Base-by-base conservation (phyloP, 2,329 filamentous ascomycete genomes). In the Aplosporella prunicola region DNA sequence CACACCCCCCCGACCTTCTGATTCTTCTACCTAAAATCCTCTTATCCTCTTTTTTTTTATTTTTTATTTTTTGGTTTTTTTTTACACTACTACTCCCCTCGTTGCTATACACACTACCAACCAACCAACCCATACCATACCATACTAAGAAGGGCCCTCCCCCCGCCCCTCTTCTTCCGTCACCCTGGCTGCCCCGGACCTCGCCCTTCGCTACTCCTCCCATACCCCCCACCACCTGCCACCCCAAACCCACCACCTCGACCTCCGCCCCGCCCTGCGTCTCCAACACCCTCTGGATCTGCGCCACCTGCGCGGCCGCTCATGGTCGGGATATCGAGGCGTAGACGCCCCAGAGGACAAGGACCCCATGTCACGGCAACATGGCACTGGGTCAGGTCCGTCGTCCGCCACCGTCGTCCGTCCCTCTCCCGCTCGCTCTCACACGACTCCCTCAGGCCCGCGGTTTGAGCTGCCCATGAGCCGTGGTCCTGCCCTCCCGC, bases 131-230 rank as follows among this genome's bases (percentile, higher is more conserved):
- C n/a, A n/a, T n/a, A n/a, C n/a, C n/a, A n/a, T n/a, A n/a, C n/a
- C n/a, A n/a, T n/a, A n/a, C n/a, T n/a, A n/a, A n/a, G n/a, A n/a
- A n/a, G 27, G 35, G 29, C 28, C 10, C 23, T 33, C 13, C 30
- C 38, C 38, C 25, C 38, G 20, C 25, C 31, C 17, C 36, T n/a
- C n/a, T n/a, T 24, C 31, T 17, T 28, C 34, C 23, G 47, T 55
- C 58, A 60, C 42, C 32, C 53, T 61, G 58, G 58, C 58, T 54
- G 50, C 58, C 40, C 55, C 58, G 51, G 52, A 51, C 18, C 52
- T 60, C 42, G 55, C 57, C 46, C 51, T 60, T 35, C 51, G 49
- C 39, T 46, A 50, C 41, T 45, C 51, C 35, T 51, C 56, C 51
- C 43, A 40, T 28, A 20, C 45, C 53, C 55, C 50, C 45, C 60